A percentile compares a stretch with the other conserved stretches of the same genome.
Conservation (phyloP, 306 rosid genomes). For the Psophocarpus tetragonolobus region DNA sequence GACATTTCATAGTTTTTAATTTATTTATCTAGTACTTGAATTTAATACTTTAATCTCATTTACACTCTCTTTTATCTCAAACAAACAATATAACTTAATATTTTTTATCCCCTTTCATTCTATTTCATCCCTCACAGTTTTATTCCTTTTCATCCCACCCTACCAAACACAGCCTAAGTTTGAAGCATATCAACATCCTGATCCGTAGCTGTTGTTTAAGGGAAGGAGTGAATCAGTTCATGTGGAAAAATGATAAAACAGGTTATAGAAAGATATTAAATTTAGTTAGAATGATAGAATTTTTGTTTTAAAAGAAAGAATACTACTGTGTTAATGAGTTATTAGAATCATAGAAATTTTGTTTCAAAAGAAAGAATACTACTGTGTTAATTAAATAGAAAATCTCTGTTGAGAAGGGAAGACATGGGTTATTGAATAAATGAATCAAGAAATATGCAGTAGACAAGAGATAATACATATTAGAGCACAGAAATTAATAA, state of each 20-base stretch:
- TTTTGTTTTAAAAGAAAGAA: background rate
- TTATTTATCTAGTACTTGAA: too few species aligned
- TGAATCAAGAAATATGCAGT: background rate
- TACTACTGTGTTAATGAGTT: background rate
- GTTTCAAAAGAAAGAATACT: background rate
- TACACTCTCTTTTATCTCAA: too few species aligned
- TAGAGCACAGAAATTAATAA: background rate
- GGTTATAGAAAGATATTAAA: background rate
- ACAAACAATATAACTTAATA: too few species aligned
- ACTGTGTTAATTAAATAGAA: background rate
- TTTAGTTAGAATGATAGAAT: background rate
- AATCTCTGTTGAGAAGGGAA: slow-evolving; percentile 1
- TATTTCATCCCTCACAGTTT: too few species aligned
- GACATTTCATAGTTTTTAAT: too few species aligned
- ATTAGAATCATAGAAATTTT: too few species aligned
- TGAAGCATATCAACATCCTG: slow-evolving; percentile 11
- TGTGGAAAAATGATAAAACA: background rate
- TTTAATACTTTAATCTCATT: too few species aligned
- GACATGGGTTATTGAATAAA: background rate
- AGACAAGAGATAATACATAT: background rate
- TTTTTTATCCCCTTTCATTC: too few species aligned
- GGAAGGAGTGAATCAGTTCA: background rate
- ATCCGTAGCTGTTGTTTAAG: background rate
- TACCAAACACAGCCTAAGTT: too few species aligned
- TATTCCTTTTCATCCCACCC: too few species aligned